Evolutionary conservation across 257 asterid genomes (phyloP), one percentile per base, ranked within the genome.

Genomic region (Plantago major): DNA sequence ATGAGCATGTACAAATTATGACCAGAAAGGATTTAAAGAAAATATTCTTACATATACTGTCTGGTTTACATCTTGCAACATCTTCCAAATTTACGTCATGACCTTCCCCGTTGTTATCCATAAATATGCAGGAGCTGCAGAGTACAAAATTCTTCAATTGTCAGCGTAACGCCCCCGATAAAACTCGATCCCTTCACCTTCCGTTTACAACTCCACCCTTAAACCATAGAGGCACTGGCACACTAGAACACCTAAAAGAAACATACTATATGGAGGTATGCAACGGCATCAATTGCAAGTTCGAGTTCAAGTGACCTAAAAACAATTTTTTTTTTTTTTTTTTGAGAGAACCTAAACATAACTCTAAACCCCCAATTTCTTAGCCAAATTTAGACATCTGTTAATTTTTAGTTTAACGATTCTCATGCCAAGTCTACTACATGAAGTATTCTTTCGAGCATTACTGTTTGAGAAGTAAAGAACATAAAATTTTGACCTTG

Each of bases 121-220:
- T 64, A 70, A 81, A 86, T 66, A 38, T 67, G 82, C 95, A 89
- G 3, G 88, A 81, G 66, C 97, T 91, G 89, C 73, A 74, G 58
- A 46, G 51, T 63, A 51, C 45, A 60, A 43, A 68, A 57, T 42
- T 63, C 55, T 42, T 59, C 65, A 64, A 56, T 51, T 47, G 58
- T 45, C 67, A 58, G 59, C 10, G 42, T 50, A 46, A 22, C 17
- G 40, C 40, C 40, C 26, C 26, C 26, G 1, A 22, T 22, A 22
- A 22, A 22, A 22, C 26, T 22, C 26, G 40, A 33, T 4, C 7
- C 40, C 40, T 33, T 5, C 40, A 33, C 40, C 40, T 33, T 33
- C 40, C 40, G 40, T 33, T 33, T 33, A 33, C 0, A 4, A 7
- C 40, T 33, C 40, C 40, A 33, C 40, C 40, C 40, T 4, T 33